phyloP scores from a whole-genome alignment of 306 rosid genomes.

The peach (Prunus persica) region DNA sequence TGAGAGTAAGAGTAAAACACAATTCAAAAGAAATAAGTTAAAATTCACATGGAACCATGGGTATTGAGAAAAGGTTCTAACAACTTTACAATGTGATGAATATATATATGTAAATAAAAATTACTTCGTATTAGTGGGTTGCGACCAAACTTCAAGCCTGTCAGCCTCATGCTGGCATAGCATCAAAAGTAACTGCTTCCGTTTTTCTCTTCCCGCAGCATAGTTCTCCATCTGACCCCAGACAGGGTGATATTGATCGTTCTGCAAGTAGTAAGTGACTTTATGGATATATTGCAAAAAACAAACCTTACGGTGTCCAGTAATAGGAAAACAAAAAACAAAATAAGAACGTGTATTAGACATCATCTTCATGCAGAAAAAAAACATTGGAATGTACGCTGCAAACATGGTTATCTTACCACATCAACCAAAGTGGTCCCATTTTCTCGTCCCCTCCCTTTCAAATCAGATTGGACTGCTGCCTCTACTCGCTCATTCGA shows the following conservation, averaged over 20 bases:
- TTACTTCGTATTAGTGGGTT: constrained; percentile 88
- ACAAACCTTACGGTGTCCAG: background rate
- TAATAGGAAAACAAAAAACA: background rate
- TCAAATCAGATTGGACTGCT: constrained; percentile 51
- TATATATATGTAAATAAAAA: constrained; percentile 1
- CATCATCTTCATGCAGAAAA: constrained; percentile 1
- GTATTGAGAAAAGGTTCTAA: background rate
- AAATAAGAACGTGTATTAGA: background rate
- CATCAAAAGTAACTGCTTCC: constrained; percentile 81
- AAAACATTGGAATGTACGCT: constrained; percentile 8
- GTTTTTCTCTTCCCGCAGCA: constrained; percentile 76
- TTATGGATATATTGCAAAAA: constrained; percentile 15
- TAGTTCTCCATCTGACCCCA: constrained; percentile 97
- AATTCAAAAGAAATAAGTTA: constrained; percentile 7
- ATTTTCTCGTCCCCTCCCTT: constrained; percentile 75
- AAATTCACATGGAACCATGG: background rate
- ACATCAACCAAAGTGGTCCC: constrained; percentile 51
- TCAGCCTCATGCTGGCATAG: constrained; percentile 95
- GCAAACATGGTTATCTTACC: constrained; percentile 50
- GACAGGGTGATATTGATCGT: constrained; percentile 74
- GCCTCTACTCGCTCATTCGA: constrained; percentile 65
- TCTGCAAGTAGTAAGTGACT: constrained; percentile 45
- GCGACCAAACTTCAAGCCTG: constrained; percentile 99
- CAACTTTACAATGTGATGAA: background rate
- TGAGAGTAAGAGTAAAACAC: constrained; percentile 16